Percentiles rank a stretch among this genome's conserved stretches.
These are phyloP conservation scores for Discostella stelligeroides DNA, from an alignment of 108 stramenopile species.

Conservation along the genomic window DNA sequence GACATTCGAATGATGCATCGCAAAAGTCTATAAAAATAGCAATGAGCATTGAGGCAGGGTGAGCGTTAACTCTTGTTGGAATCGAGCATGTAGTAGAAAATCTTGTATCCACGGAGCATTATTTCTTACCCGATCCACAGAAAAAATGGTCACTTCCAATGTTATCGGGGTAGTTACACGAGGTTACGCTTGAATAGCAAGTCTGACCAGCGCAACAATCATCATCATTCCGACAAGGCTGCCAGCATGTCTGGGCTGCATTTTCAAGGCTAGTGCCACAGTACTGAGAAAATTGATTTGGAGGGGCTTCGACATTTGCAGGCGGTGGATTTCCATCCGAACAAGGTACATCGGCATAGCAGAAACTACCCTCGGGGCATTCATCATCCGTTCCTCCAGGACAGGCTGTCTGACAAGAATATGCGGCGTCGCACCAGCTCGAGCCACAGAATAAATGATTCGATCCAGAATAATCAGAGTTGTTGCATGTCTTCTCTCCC, in stretches of 20 bases:
- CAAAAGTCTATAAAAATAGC: slow-evolving; percentile 33
- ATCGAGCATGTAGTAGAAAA: background rate
- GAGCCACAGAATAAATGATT: slow-evolving; percentile 80
- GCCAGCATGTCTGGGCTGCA: slow-evolving; percentile 44
- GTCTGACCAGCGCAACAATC: slow-evolving; percentile 49
- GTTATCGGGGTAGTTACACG: slow-evolving; percentile 18
- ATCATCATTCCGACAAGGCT: slow-evolving; percentile 35
- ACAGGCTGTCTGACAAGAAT: slow-evolving; percentile 62
- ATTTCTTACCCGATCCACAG: slow-evolving; percentile 35
- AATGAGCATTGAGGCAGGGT: background rate
- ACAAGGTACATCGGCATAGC: slow-evolving; percentile 85
- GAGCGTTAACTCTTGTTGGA: background rate
- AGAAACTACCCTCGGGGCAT: slow-evolving; percentile 67
- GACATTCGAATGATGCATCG: slow-evolving; percentile 37
- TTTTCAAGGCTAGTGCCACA: slow-evolving; percentile 19
- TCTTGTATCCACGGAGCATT: background rate
- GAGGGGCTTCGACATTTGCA: slow-evolving; percentile 3
- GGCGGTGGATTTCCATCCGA: slow-evolving; percentile 10
- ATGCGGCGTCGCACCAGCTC: slow-evolving; percentile 79
- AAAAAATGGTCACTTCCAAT: slow-evolving; percentile 45
- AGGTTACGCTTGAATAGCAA: slow-evolving; percentile 18
- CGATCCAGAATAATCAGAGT: slow-evolving; percentile 35
- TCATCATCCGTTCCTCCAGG: slow-evolving; percentile 62
- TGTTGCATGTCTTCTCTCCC: background rate
- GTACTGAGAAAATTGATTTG: slow-evolving; percentile 15